phyloP scores from a whole-genome alignment of 768 basidiomycete genomes.

The Suillus paluster region DNA sequence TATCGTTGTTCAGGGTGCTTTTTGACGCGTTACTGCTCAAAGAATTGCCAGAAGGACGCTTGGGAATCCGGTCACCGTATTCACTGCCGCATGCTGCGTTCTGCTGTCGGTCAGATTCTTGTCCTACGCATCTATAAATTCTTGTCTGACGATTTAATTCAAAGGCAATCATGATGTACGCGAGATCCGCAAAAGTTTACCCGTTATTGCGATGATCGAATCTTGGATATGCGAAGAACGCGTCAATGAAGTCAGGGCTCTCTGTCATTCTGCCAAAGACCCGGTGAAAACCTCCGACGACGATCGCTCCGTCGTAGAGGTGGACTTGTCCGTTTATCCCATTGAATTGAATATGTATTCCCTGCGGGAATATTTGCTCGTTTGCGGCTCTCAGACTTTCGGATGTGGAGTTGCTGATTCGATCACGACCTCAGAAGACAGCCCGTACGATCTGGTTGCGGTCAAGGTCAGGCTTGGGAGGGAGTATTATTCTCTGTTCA shows the following conservation, averaged over 20 bases:
- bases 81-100: constrained; percentile 6
- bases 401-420: background rate
- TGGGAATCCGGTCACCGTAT: constrained; percentile 1
- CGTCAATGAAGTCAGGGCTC: background rate
- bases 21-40: constrained; percentile 6
- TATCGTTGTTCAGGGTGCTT: constrained; percentile 8
- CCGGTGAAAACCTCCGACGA: background rate
- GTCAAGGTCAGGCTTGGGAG: constrained; percentile 7
- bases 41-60: constrained; percentile 2
- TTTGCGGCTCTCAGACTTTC: background rate
- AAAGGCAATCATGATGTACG: constrained; percentile 3
- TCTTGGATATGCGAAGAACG: constrained; percentile 8
- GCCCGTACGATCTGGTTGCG: constrained; percentile 1
- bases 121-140: background rate
- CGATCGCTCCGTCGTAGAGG: constrained; percentile 6
- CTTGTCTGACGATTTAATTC: background rate
- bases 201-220: constrained; percentile 7
- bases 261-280: background rate
- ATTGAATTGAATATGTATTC: constrained; percentile 6
- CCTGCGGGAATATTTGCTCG: constrained; percentile 3
- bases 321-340: constrained; percentile 5
- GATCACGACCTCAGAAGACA: constrained; percentile 1
- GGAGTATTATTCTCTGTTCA: constrained; percentile 6
- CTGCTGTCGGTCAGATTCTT: background rate
- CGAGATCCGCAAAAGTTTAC: constrained; percentile 7